Evolutionary conservation across 306 rosid genomes (phyloP), one percentile per base, ranked within the genome.

Genomic region (Urtica urens): DNA sequence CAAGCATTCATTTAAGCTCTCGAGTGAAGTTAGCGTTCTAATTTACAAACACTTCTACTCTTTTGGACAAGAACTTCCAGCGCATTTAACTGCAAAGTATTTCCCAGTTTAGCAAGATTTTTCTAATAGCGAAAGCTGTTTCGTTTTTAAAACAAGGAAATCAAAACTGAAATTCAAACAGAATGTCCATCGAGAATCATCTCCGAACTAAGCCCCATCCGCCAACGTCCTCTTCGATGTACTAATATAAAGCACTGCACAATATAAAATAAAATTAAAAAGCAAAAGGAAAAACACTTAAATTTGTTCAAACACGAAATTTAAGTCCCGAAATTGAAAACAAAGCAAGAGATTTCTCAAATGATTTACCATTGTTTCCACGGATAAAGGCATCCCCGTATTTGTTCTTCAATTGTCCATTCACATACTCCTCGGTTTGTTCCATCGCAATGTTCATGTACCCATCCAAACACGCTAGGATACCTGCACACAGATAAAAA

Each of bases 391-490:
- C 99, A 27, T 90, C 95, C 0, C 99, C 99, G 47, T 90, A 90
- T 49, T 90, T 90, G 66, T 90, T 90, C 62, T 90, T 90, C 69
- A 90, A 68, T 61, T 85, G 95, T 21, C 95, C 99, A 21, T 85
- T 90, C 14, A 81, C 95, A 16, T 90, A 90, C 63, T 90, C 95
- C 70, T 90, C 99, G 0, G 99, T 90, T 49, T 90, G 99, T 70
- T 90, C 99, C 99, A 90, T 90, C 44, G 99, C 95, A 69, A 90
- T 85, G 48, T 90, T 90, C 94, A 90, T 90, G 69, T 90, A 90
- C 49, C 99, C 99, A 73, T 90, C 94, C 21, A 88, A 82, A 69
- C 99, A 90, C 10, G 95, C 99, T 26, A 90, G 78, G 55, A 90
- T 90, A 67, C 99, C 95, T 85, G 77, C 65, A 48, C 34, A 49